Base-by-base conservation (phyloP, 371 early-diverging fungal genomes). In the Mucor plumbeus region DNA sequence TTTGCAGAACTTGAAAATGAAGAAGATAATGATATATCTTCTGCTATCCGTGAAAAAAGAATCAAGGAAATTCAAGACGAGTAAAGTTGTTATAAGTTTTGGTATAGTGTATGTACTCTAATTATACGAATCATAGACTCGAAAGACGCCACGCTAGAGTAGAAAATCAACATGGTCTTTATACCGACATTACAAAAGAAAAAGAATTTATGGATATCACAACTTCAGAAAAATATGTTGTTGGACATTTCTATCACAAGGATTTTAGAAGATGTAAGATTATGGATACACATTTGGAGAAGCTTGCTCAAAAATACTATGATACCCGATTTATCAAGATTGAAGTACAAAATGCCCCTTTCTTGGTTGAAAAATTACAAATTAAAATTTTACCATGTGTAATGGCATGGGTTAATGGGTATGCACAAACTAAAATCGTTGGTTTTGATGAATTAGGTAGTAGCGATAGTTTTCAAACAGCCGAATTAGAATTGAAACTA, bases 391-490 rank as follows among this genome's bases (percentile, higher is more conserved):
- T 99, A 43, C 99, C 99, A 17, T 97, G 97, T 75, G 88, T 99
- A 40, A 87, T 97, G 39, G 76, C 86, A 3, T 93, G 96, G 74
- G 75, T 89, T 1, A 86, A 96, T 40, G 63, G 68, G 54, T 73
- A 71, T 56, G 74, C 75, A 31, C 66, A 83, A 48, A 74, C 70
- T 61, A 95, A 95, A 48, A 70, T 99, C 38, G 85, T 97, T 67
- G 98, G 99, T 0, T 99, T 99, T 85, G 99, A 99, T 48, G 97
- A 94, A 34, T 80, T 99, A 9, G 96, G 97, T 14, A 93, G 92
- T 71, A 88, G 87, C 6, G 97, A 97, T 75, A 80, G 84, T 54
- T 98, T 99, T 67, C 80, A 86, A 39, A 97, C 96, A 3, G 77
- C 87, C 7, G 63, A 83, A 41, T 79, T 98, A 8, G 97, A 97